Conservation (phyloP, 2,329 filamentous ascomycete genomes). For the Paraconiothyrium sp. region DNA sequence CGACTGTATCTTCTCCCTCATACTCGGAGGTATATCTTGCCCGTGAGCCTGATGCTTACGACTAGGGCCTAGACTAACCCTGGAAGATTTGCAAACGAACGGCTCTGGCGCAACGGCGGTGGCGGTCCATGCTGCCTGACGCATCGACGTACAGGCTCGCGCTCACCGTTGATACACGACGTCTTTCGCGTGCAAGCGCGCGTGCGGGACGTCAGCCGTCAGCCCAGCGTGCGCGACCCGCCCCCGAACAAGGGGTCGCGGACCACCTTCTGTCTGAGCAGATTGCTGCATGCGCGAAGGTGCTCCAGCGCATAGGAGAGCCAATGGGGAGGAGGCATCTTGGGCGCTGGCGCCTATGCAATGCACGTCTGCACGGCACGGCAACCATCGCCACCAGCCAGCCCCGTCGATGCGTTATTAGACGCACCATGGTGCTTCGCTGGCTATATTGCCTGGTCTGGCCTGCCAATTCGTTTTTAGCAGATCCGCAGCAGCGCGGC, state of each 20-base stretch:
- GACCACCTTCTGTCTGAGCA: conserved; percentile 17
- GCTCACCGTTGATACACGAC: conserved; percentile 15
- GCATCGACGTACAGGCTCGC: conserved; percentile 1
- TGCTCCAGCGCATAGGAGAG: conserved; percentile 5
- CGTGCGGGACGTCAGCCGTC: conserved; percentile 22
- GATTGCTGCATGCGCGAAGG: conserved; percentile 22
- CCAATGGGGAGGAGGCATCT: not conserved
- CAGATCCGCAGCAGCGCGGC: conserved; percentile 27
- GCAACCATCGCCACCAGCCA: conserved; percentile 26
- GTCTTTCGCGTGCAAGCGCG: conserved; percentile 27
- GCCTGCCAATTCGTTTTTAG: conserved; percentile 12
- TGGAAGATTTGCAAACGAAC: conserved; percentile 21
- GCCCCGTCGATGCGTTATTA: conserved; percentile 30
- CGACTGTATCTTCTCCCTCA: conserved; percentile 14
- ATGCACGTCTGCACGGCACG: conserved; percentile 28
- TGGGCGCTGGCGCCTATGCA: conserved; percentile 14
- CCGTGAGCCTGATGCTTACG: conserved; percentile 22
- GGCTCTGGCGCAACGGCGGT: conserved; percentile 25
- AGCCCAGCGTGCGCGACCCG: conserved; percentile 22
- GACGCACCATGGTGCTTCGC: conserved; percentile 39
- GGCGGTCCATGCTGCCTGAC: conserved; percentile 7
- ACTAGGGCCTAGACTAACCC: conserved; percentile 2
- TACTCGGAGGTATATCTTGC: conserved; percentile 17
- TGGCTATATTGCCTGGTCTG: conserved; percentile 32
- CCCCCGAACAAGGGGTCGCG: conserved; percentile 18